Conservation (phyloP, 805 yeast genomes). For the Candida maesae region DNA sequence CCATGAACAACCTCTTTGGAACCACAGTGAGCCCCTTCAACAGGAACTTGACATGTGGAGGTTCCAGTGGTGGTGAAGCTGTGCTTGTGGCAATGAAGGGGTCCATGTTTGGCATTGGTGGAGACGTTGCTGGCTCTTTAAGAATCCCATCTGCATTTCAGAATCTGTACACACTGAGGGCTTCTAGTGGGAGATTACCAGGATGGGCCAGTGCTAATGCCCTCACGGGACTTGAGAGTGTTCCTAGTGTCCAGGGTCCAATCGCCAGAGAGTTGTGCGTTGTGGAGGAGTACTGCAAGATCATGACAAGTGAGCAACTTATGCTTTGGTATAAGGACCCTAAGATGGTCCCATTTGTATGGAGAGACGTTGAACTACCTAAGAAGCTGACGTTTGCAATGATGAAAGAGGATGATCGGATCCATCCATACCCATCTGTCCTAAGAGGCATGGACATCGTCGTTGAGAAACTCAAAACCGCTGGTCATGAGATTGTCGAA, state of each 20-base stretch:
- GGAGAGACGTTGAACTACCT: slow-evolving; percentile 35
- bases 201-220: slow-evolving; percentile 22
- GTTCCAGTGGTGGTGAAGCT: slow-evolving; percentile 54
- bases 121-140: slow-evolving; percentile 51
- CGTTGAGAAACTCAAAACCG: slow-evolving; percentile 29
- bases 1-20: slow-evolving; percentile 43
- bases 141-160: slow-evolving; percentile 44
- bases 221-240: slow-evolving; percentile 29
- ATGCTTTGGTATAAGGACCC: slow-evolving; percentile 41
- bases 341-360: slow-evolving; percentile 38
- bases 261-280: slow-evolving; percentile 36
- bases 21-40: slow-evolving; percentile 44
- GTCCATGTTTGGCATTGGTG: slow-evolving; percentile 50
- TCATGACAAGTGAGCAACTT: slow-evolving; percentile 31
- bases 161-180: slow-evolving; percentile 40
- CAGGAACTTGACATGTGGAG: slow-evolving; percentile 42
- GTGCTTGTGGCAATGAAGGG: slow-evolving; percentile 43
- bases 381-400: slow-evolving; percentile 40
- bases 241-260: slow-evolving; percentile 46
- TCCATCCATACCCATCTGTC: slow-evolving; percentile 49
- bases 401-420: slow-evolving; percentile 38
- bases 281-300: slow-evolving; percentile 32
- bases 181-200: slow-evolving; percentile 44
- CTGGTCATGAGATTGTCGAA: slow-evolving; percentile 50
- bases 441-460: slow-evolving; percentile 39